Evolutionary conservation across 805 yeast genomes (phyloP).

Genomic region (Tetrapisispora nanseiensis): DNA sequence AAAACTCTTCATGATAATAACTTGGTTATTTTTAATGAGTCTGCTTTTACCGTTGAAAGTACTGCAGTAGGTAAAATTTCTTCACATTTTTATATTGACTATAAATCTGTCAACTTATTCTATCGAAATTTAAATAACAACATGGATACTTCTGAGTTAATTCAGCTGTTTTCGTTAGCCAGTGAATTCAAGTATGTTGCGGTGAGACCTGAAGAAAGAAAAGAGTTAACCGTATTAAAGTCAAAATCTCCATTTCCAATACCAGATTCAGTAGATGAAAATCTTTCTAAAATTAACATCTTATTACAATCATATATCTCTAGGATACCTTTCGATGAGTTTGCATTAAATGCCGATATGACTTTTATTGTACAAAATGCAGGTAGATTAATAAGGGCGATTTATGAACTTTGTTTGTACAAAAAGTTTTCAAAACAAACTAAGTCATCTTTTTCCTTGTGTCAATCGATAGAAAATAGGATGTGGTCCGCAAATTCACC

Average conservation of each 20-base stretch:
- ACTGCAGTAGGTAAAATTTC: conserved; percentile 78
- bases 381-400: conserved; percentile 76
- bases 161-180: conserved; percentile 68
- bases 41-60: conserved; percentile 38
- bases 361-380: conserved; percentile 88
- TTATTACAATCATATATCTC: conserved; percentile 85
- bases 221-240: conserved; percentile 57
- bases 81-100: conserved; percentile 73
- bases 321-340: conserved; percentile 64
- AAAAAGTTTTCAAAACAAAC: conserved; percentile 67
- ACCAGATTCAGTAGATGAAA: conserved; percentile 58
- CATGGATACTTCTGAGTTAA: conserved; percentile 59
- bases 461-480: conserved; percentile 71
- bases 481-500: conserved; percentile 85
- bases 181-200: conserved; percentile 81
- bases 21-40: conserved; percentile 49
- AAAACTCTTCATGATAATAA: conserved; percentile 43
- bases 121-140: conserved; percentile 53
- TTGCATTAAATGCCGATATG: conserved; percentile 90
- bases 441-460: conserved; percentile 46
- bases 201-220: conserved; percentile 75
- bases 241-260: conserved; percentile 82
- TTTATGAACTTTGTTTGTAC: conserved; percentile 63
- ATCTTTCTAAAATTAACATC: conserved; percentile 68
- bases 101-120: conserved; percentile 62